A percentile compares a stretch with the other conserved stretches of the same genome.
Evolutionary conservation across 2,329 filamentous ascomycete genomes (phyloP).

Genomic region (Paracoccidioides brasiliensis): DNA sequence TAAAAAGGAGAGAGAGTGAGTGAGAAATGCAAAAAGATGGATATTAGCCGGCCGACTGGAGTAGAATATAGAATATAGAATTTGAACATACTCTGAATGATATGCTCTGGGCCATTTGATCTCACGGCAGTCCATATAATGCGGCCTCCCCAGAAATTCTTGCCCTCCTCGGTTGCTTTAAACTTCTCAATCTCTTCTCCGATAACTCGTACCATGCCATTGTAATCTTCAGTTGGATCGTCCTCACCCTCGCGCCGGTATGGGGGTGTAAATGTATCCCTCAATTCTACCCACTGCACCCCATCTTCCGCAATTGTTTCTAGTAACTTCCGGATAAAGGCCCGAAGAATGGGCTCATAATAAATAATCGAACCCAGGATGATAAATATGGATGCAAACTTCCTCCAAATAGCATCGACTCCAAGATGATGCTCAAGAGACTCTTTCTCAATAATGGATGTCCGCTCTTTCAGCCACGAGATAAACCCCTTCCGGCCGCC

Average conservation of each 20-base stretch:
- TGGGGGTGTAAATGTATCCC: constrained; percentile 58
- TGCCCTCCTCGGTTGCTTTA: constrained; percentile 55
- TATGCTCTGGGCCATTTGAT: constrained; percentile 45
- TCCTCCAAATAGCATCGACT: constrained; percentile 69
- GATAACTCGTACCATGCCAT: constrained; percentile 57
- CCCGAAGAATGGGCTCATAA: constrained; percentile 81
- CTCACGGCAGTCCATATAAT: constrained; percentile 76
- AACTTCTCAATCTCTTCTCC: constrained; percentile 69
- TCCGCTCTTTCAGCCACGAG: constrained; percentile 61
- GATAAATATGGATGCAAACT: constrained; percentile 63
- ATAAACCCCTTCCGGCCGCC: constrained; percentile 61
- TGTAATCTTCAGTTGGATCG: constrained; percentile 52
- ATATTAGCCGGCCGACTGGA: too few species aligned
- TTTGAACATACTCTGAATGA: constrained; percentile 46
- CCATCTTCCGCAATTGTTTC: constrained; percentile 63
- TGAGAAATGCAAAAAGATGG: too few species aligned
- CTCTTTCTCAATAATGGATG: constrained; percentile 58
- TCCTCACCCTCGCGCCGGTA: constrained; percentile 56
- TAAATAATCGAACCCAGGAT: constrained; percentile 63
- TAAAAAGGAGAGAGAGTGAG: background rate
- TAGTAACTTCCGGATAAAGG: constrained; percentile 60
- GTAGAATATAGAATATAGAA: background rate
- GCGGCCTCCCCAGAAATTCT: constrained; percentile 69
- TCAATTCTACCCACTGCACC: constrained; percentile 71
- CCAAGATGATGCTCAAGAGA: constrained; percentile 70